A percentile compares a stretch with the other conserved stretches of the same genome.
Evolutionary conservation across 2,329 filamentous ascomycete genomes (phyloP).

Genomic region (Dothistroma septosporum): DNA sequence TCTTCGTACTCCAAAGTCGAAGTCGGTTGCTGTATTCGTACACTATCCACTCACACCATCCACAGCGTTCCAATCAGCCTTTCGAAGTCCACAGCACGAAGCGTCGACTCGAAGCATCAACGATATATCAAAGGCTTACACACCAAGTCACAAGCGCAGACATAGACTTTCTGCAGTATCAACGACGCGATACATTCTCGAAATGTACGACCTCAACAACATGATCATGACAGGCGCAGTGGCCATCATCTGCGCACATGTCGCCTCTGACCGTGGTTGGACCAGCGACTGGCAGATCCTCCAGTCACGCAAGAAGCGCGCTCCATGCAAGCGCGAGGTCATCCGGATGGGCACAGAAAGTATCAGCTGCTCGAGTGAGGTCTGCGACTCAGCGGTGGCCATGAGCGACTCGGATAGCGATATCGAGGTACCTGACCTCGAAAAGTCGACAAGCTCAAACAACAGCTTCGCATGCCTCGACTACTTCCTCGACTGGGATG

Average conservation of each 20-base stretch:
- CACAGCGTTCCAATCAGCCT: not conserved
- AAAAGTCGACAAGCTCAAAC: not conserved
- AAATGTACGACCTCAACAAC: not conserved
- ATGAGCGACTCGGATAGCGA: not conserved
- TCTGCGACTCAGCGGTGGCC: not conserved
- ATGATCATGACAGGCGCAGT: not conserved
- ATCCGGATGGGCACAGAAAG: not conserved
- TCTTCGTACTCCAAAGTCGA: not conserved
- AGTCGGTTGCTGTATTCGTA: not conserved
- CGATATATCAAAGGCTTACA: not conserved
- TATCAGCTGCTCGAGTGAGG: not conserved
- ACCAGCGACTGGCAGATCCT: not conserved
- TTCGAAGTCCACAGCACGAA: not conserved
- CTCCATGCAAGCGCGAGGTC: not conserved
- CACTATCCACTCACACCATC: not conserved
- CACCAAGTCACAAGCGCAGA: not conserved
- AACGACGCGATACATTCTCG: not conserved
- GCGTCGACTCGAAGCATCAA: not conserved
- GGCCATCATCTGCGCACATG: not conserved
- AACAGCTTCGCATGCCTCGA: not conserved
- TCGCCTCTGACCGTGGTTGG: not conserved
- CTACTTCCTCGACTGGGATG: not conserved
- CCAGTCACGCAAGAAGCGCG: not conserved
- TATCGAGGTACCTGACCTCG: not conserved
- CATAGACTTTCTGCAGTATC: not conserved